Conservation (phyloP, 78 protist species). For the Dictyostelium discoideum region DNA sequence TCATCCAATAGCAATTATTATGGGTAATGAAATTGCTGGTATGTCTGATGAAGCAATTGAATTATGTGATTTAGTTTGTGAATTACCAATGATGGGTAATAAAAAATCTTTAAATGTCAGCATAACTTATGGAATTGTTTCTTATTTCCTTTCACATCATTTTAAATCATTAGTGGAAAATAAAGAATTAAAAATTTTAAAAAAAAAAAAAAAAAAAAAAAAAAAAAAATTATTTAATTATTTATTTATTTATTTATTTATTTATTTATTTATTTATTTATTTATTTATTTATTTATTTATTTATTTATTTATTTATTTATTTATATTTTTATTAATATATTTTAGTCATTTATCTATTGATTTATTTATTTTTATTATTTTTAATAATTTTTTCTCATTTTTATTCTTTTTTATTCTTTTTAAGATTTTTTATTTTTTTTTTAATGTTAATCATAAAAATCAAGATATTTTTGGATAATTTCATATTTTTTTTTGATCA, state of each 20-base stretch:
- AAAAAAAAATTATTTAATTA: not conserved
- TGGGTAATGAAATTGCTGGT: constrained; percentile 74
- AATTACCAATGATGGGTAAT: constrained; percentile 60
- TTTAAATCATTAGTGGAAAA: not conserved
- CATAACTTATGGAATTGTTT: constrained; percentile 54
- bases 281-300: not conserved
- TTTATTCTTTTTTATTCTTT: no score
- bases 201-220: not conserved
- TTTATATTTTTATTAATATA: no score
- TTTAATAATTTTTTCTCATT: no score
- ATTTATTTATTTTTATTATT: no score
- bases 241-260: no score
- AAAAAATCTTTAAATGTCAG: constrained; percentile 24
- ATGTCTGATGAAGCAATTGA: constrained; percentile 15
- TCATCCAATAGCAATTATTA: constrained; percentile 17
- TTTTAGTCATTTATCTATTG: no score
- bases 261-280: no score
- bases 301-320: not conserved
- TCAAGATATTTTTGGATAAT: no score
- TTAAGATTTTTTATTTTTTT: no score
- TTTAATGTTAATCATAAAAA: no score
- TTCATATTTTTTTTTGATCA: no score
- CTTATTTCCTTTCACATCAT: constrained; percentile 39
- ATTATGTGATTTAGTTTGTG: constrained; percentile 55
- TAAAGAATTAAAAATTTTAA: not conserved